Conservation (phyloP, 2,329 filamentous ascomycete genomes). For the Xylariaceae sp. region DNA sequence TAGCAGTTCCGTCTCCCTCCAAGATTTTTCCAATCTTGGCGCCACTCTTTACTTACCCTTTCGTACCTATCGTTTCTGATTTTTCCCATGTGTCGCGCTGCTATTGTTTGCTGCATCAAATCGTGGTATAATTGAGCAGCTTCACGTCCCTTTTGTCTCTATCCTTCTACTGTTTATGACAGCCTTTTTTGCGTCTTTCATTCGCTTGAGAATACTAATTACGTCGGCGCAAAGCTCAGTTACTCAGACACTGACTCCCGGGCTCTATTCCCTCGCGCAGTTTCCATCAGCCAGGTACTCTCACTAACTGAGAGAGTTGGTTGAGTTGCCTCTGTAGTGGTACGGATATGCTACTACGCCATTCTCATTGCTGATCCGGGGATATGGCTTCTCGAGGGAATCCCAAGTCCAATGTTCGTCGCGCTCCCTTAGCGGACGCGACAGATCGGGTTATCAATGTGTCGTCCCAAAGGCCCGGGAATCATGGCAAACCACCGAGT, state of each 20-base stretch:
- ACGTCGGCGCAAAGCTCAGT: not conserved
- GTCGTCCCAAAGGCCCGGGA: slow-evolving; percentile 17
- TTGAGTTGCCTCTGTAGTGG: not conserved
- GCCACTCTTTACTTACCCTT: not conserved
- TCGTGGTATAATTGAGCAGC: not conserved
- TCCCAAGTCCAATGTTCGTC: slow-evolving; percentile 17
- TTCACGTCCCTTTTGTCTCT: not conserved
- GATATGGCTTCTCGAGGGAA: slow-evolving; percentile 24
- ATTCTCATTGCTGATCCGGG: slow-evolving; percentile 7
- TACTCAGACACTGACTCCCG: not conserved
- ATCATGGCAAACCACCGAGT: slow-evolving; percentile 10
- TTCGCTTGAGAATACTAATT: slow-evolving; percentile 9
- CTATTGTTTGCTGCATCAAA: slow-evolving; percentile 1
- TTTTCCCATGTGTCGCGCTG: not conserved
- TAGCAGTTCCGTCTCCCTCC: not conserved
- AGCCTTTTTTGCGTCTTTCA: not conserved
- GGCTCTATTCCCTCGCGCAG: not conserved
- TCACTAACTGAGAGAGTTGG: not conserved
- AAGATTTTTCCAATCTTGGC: not conserved
- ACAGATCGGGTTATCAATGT: slow-evolving; percentile 28
- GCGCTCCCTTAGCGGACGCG: slow-evolving; percentile 29
- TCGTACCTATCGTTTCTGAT: slow-evolving; percentile 1
- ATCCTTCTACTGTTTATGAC: slow-evolving; percentile 3
- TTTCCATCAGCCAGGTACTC: not conserved
- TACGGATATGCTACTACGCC: slow-evolving; percentile 17